phyloP scores from a whole-genome alignment of 345 rosid species.

The Abelmoschus esculentus region DNA sequence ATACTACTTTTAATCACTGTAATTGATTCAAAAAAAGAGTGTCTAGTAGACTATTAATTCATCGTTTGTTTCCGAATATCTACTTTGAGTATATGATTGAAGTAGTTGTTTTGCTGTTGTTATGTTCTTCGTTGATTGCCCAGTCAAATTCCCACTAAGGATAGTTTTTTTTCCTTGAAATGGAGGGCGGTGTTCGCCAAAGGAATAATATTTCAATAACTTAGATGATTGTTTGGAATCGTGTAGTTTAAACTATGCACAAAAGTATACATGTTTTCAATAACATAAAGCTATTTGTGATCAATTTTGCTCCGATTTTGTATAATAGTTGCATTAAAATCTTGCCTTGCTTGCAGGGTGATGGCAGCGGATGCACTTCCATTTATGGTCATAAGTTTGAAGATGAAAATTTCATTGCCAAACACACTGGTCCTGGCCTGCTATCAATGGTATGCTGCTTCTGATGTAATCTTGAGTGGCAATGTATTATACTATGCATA shows the following conservation, averaged over 20 bases:
- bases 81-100: not conserved
- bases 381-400: conserved; percentile 82
- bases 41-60: not conserved
- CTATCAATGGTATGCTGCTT: conserved; percentile 68
- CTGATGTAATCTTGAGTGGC: not conserved
- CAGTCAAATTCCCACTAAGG: not conserved
- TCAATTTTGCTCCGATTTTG: not conserved
- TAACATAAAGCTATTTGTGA: not conserved
- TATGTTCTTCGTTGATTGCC: not conserved
- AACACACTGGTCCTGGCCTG: conserved; percentile 94
- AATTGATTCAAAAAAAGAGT: no score
- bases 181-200: not conserved
- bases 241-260: not conserved
- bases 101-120: not conserved
- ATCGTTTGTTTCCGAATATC: no score
- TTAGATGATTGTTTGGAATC: not conserved
- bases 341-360: conserved; percentile 55
- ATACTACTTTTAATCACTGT: no score
- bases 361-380: conserved; percentile 85
- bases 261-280: not conserved
- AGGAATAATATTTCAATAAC: not conserved
- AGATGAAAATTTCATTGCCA: conserved; percentile 81
- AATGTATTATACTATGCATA: no score
- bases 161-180: not conserved
- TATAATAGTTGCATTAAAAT: not conserved